Evolutionary conservation across 106 monocot genomes (phyloP), one percentile per base, ranked within the genome.

Genomic region (Dioscorea dumetorum): DNA sequence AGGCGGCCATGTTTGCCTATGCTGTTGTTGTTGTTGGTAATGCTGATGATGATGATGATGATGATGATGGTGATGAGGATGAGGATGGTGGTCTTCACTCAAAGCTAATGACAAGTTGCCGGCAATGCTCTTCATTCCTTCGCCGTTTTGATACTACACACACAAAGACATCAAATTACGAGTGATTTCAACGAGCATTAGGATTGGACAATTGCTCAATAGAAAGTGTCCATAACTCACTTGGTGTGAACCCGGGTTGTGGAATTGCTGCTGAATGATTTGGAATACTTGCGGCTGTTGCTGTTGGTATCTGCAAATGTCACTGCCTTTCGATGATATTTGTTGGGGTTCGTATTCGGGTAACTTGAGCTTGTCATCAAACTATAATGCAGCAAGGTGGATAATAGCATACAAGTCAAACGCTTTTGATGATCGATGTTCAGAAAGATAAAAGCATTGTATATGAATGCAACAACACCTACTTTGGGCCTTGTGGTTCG

Each of bases 321-420:
- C 68, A 34, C 24, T 58, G 2, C 28, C 69, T 3, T 41, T 32
- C 24, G 74, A 18, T 48, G 48, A 23, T n/a, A 17, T 18, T 48
- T 16, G 18, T 54, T 18, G 53, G 2, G 41, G 20, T 33, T 33
- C 35, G 12, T 49, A 5, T 52, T 70, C 70, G 0, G 77, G 73
- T 16, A 59, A 58, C 69, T 77, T 77, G 18, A 70, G 70, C 66
- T 69, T 85, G 63, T 72, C 74, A 35, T 74, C 77, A 57, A 60
- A 71, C 81, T 85, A 49, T 19, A 19, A 54, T 54, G 54, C 18
- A 3, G 33, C 8, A 58, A n/a, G 31, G 35, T 28, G 28, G 28
- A 28, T 28, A 41, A 67, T 48, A 10, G 12, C 34, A 78, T 28
- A 24, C 16, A 73, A 17, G 48, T 8, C 8, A 61, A 14, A 50